Percentiles rank a stretch among this genome's conserved stretches.
phyloP scores from a whole-genome alignment of 139 green algal species.

The Ettlia oleoabundans region DNA sequence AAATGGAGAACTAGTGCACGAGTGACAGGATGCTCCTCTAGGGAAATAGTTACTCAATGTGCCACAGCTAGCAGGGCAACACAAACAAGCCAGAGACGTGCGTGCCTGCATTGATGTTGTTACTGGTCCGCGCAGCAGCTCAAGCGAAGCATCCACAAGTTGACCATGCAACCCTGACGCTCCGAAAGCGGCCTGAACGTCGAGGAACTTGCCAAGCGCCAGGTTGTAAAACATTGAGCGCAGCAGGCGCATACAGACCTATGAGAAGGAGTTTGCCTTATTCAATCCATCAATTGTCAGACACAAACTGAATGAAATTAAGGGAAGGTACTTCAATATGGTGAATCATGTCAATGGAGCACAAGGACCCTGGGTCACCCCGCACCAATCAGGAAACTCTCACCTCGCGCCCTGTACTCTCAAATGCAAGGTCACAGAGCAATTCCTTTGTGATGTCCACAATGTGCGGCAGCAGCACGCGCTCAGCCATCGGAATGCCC shows the following conservation, averaged over 20 bases:
- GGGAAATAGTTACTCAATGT: background rate
- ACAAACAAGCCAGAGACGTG: background rate
- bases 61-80: background rate
- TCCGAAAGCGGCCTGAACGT: constrained; percentile 45
- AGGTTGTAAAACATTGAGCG: constrained; percentile 40
- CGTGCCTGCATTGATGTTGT: constrained; percentile 19
- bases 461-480: constrained; percentile 37
- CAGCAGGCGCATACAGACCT: constrained; percentile 37
- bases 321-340: too few relatives aligned
- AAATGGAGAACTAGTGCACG: too few relatives aligned
- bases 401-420: constrained; percentile 10
- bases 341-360: too few relatives aligned
- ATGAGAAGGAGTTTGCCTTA: too few relatives aligned
- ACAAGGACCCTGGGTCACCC: too few relatives aligned
- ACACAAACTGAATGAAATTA: background rate
- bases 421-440: background rate
- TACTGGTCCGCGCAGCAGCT: constrained; percentile 23
- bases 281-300: too few relatives aligned
- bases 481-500: constrained; percentile 31
- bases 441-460: constrained; percentile 22
- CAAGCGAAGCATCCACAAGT: constrained; percentile 37
- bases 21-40: too few relatives aligned
- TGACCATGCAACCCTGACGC: constrained; percentile 28
- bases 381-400: background rate
- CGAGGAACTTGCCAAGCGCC: constrained; percentile 40